Conservation (phyloP, 345 rosid genomes). For the Rhodamnia rubescens region DNA sequence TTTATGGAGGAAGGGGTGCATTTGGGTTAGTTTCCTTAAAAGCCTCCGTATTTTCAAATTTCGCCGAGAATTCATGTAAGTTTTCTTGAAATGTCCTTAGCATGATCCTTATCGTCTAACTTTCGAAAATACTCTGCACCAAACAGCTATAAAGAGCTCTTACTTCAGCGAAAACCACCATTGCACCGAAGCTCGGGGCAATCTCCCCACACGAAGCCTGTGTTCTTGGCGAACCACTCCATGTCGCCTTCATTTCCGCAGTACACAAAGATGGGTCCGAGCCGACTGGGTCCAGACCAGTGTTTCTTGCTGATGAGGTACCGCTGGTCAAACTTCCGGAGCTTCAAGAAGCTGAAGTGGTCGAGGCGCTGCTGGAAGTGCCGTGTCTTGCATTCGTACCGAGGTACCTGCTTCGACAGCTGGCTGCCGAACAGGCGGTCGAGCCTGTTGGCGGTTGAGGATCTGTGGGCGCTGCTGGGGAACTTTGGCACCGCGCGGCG, state of each 20-base stretch:
- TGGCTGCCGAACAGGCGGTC: not conserved
- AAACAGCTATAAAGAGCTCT: not conserved
- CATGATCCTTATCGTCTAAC: not conserved
- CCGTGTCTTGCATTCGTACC: constrained; percentile 38
- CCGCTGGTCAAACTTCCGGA: constrained; percentile 46
- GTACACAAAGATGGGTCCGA: constrained; percentile 71
- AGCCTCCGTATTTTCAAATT: not conserved
- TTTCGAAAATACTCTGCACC: not conserved
- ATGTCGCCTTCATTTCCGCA: constrained; percentile 86
- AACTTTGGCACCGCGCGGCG: not conserved
- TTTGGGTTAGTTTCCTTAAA: not conserved
- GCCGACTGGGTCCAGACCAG: constrained; percentile 47
- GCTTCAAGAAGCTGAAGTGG: constrained; percentile 70
- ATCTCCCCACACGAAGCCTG: constrained; percentile 81
- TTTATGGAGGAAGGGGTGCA: not conserved
- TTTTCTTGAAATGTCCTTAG: not conserved
- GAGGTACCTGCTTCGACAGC: not conserved
- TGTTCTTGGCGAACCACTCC: constrained; percentile 69
- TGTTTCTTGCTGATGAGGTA: constrained; percentile 56
- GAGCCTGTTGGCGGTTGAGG: not conserved
- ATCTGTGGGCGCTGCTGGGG: not conserved
- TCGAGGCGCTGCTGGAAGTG: constrained; percentile 56
- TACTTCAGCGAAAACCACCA: constrained; percentile 78
- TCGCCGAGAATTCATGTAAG: not conserved
- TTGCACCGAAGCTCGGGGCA: constrained; percentile 69